phyloP scores from a whole-genome alignment of 179 eudicot species.

The Beta lomatogona region DNA sequence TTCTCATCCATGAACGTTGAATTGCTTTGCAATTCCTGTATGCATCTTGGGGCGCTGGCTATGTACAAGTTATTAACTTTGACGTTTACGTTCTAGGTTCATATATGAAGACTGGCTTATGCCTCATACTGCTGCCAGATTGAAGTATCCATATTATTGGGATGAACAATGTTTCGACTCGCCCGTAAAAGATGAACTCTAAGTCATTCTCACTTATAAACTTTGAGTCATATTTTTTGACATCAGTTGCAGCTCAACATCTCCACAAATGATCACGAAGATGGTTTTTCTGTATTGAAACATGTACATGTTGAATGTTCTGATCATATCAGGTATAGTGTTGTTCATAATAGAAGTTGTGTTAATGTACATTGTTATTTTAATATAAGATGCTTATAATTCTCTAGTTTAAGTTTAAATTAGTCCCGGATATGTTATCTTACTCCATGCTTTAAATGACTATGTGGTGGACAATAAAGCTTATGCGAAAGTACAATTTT shows the following conservation, averaged over 20 bases:
- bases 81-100: slow-evolving; percentile 50
- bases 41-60: neutral
- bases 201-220: slow-evolving; percentile 1
- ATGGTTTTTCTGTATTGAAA: neutral
- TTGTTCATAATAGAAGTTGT: neutral
- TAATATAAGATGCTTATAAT: too few relatives aligned
- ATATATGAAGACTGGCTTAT: slow-evolving; percentile 70
- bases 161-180: slow-evolving; percentile 60
- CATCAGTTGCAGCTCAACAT: neutral
- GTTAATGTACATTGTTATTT: too few relatives aligned
- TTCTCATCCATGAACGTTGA: neutral
- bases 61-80: neutral
- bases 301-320: neutral
- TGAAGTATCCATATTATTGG: slow-evolving; percentile 74
- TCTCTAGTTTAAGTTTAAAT: too few relatives aligned
- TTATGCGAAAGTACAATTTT: too few relatives aligned
- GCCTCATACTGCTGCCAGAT: slow-evolving; percentile 78
- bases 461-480: too few relatives aligned
- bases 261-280: too few relatives aligned
- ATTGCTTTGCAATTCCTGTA: neutral
- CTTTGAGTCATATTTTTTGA: too few relatives aligned
- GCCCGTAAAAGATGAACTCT: slow-evolving; percentile 65
- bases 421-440: too few relatives aligned
- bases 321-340: neutral
- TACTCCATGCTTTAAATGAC: too few relatives aligned